phyloP scores from a whole-genome alignment of 805 yeast species.

The Middelhovenomyces tepae region DNA sequence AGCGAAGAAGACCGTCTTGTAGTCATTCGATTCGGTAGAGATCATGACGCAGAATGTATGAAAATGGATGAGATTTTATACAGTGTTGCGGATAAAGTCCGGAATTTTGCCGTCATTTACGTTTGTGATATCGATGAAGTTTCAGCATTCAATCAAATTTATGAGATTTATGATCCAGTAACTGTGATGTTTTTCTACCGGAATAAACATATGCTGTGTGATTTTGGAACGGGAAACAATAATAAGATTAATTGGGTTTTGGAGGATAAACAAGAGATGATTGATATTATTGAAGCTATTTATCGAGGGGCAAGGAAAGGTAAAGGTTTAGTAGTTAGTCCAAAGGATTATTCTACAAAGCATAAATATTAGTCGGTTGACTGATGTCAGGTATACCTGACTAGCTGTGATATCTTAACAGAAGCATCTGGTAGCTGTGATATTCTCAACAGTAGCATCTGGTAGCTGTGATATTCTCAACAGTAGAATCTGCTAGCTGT shows the following conservation, averaged over 20 bases:
- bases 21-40: conserved; percentile 81
- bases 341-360: conserved; percentile 34
- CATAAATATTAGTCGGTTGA: conserved; percentile 18
- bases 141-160: conserved; percentile 85
- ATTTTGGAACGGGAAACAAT: conserved; percentile 96
- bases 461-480: too few species aligned
- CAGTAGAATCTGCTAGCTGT: too few species aligned
- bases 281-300: conserved; percentile 82
- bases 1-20: conserved; percentile 82
- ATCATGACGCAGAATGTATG: conserved; percentile 68
- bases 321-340: conserved; percentile 82
- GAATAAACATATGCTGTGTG: conserved; percentile 95
- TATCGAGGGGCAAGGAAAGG: conserved; percentile 91
- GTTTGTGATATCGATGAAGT: conserved; percentile 84
- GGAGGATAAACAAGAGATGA: conserved; percentile 76
- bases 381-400: too few species aligned
- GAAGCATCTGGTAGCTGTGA: too few species aligned
- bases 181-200: conserved; percentile 89
- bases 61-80: conserved; percentile 81
- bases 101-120: conserved; percentile 81
- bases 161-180: conserved; percentile 82
- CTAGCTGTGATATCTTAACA: too few species aligned
- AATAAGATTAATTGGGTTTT: conserved; percentile 81
- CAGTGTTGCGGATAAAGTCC: conserved; percentile 70
- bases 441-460: too few species aligned